Evolutionary conservation across 192 early-diverging fungal species (phyloP).

Genomic region (Spinellus fusiger): DNA sequence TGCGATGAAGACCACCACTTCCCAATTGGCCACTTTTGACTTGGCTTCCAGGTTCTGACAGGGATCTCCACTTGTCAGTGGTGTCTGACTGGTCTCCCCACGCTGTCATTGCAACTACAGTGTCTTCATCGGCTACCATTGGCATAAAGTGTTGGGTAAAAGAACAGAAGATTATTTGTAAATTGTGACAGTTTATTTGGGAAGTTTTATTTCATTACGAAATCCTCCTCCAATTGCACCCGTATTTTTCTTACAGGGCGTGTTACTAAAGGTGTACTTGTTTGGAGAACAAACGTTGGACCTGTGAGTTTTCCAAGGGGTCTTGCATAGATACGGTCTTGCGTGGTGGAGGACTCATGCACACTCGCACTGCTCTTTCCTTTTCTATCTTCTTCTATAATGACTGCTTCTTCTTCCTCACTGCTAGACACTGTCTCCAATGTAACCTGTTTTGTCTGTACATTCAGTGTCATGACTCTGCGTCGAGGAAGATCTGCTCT

Average conservation of each 20-base stretch:
- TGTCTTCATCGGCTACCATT: no score
- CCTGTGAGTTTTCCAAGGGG: no score
- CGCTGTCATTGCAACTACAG: no score
- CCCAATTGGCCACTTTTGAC: slow-evolving; percentile 20
- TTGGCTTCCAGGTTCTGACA: slow-evolving; percentile 23
- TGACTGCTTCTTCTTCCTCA: slow-evolving; percentile 9
- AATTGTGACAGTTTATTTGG: no score
- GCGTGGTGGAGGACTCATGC: neutral
- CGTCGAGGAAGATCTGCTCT: slow-evolving; percentile 30
- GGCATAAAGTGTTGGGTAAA: no score
- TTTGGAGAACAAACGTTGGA: no score
- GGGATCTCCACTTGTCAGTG: slow-evolving; percentile 6
- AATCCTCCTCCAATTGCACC: no score
- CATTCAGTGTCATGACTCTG: slow-evolving; percentile 48
- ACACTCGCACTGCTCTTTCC: neutral
- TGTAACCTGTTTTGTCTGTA: slow-evolving; percentile 34
- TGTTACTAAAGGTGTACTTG: no score
- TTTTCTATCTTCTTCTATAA: neutral
- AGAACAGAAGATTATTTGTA: no score
- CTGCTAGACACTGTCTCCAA: slow-evolving; percentile 27
- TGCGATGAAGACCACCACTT: slow-evolving; percentile 25
- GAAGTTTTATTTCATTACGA: no score
- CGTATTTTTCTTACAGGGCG: no score
- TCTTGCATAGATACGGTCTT: no score
- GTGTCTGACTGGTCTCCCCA: neutral